Conservation (phyloP, 75 land plant species). For the Selaginella moellendorffii region DNA sequence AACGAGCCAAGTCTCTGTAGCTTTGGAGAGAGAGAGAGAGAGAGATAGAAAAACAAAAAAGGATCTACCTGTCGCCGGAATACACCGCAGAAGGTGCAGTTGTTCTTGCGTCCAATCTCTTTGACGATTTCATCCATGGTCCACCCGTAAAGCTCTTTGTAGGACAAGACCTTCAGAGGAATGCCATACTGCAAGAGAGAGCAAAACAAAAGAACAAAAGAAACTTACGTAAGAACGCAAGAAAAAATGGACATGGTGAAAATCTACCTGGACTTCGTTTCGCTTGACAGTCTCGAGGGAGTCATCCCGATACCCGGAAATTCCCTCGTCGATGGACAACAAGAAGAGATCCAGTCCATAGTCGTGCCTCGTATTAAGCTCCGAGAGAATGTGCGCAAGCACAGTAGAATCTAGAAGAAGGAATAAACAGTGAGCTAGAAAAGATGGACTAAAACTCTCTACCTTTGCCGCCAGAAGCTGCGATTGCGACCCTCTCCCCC, state of each 20-base stretch:
- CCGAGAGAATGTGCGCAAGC: constrained; percentile 76
- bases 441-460: too few relatives aligned
- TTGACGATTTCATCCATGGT: constrained; percentile 98
- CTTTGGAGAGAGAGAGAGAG: background rate
- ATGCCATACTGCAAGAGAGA: constrained; percentile 63
- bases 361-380: constrained; percentile 56
- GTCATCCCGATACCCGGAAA: constrained; percentile 95
- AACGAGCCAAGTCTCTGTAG: background rate
- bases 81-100: constrained; percentile 99
- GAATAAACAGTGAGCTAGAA: constrained; percentile 8
- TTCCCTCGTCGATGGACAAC: constrained; percentile 92
- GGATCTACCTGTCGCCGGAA: constrained; percentile 76
- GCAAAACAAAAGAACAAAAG: background rate
- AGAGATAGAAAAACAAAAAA: constrained; percentile 1
- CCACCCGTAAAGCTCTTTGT: constrained; percentile 94
- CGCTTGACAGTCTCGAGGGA: constrained; percentile 97
- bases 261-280: constrained; percentile 83
- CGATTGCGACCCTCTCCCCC: constrained; percentile 90
- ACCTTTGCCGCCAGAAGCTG: constrained; percentile 99
- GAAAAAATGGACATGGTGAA: background rate
- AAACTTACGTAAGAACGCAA: background rate
- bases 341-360: constrained; percentile 90
- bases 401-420: constrained; percentile 79
- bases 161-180: constrained; percentile 84
- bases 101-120: constrained; percentile 85